Conservation (phyloP, 1,284 basidiomycete genomes). For the Moniliophthora roreri region DNA sequence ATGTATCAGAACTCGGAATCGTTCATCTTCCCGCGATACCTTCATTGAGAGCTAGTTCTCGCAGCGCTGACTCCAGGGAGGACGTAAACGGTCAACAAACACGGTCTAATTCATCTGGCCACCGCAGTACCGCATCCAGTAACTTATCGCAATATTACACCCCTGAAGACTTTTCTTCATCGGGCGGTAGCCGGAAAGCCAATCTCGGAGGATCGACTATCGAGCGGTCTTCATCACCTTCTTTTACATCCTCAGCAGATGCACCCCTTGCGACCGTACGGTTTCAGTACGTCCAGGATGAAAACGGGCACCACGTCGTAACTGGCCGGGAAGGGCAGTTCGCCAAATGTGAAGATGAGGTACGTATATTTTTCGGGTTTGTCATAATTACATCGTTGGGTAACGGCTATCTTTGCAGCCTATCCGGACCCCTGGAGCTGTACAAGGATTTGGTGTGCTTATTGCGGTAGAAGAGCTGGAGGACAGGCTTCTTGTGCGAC, state of each 20-base stretch:
- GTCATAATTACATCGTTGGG: too few species aligned
- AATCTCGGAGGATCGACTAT: not conserved
- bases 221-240: slow-evolving; percentile 2
- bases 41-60: slow-evolving; percentile 19
- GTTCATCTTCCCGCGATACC: slow-evolving; percentile 48
- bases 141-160: slow-evolving; percentile 12
- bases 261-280: slow-evolving; percentile 53
- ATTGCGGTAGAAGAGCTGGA: slow-evolving; percentile 72
- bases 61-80: slow-evolving; percentile 3
- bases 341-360: slow-evolving; percentile 80
- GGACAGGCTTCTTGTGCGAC: slow-evolving; percentile 67
- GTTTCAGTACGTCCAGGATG: slow-evolving; percentile 70
- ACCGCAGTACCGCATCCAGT: slow-evolving; percentile 6
- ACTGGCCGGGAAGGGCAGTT: slow-evolving; percentile 73
- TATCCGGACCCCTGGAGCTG: slow-evolving; percentile 82
- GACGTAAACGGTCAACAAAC: not conserved
- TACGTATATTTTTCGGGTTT: slow-evolving; percentile 27
- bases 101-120: slow-evolving; percentile 6
- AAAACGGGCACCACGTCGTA: slow-evolving; percentile 74
- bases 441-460: slow-evolving; percentile 86
- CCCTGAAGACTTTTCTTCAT: slow-evolving; percentile 11
- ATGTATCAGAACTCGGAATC: slow-evolving; percentile 47
- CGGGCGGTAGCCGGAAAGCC: slow-evolving; percentile 1
- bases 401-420: slow-evolving; percentile 44
- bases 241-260: slow-evolving; percentile 18